Base-by-base conservation (phyloP, 805 yeast genomes). In the Cyberlindnera mycetangii region DNA sequence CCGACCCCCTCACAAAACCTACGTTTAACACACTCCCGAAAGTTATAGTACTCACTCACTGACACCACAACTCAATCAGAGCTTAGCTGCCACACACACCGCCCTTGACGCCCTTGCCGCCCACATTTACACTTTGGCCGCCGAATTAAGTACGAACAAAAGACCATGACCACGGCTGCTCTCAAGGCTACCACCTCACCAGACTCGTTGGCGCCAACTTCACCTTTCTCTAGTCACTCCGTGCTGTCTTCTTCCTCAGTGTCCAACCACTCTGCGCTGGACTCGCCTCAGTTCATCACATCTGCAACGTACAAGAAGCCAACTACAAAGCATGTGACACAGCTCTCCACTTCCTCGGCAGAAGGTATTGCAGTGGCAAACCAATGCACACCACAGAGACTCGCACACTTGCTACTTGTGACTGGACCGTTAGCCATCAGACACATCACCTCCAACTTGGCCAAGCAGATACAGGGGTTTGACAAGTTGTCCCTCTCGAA, bases 371-470 rank as follows among this genome's bases (percentile, higher is more conserved):
- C 89, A 8, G 93, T 93, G 8, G 96, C 96, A 3, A 75, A 85
- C 37, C 78, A 83, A 54, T 89, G 89, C 21, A 89, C 96, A 0
- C 85, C 96, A 7, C 78, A 82, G 40, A 75, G 88, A 55, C 69
- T 89, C 45, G 87, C 95, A 18, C 75, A 74, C 27, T 66, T 90
- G 42, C 70, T 89, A 44, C 66, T 80, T 33, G 65, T 76, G 30
- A 85, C 85, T 50, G 97, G 97, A 7, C 97, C 97, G 2, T 67
- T 89, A 52, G 95, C 97, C 9, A 90, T 90, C 49, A 79, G 97
- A 51, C 90, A 86, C 63, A 83, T 90, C 52, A 90, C 97, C 3
- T 76, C 83, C 32, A 89, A 87, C 52, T 69, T 90, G 42, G 76
- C 89, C 11, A 56, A 71, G 7, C 88, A 87, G 51, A 88, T 89